These are phyloP conservation scores for Trichophaea hybrida DNA, from an alignment of 2,329 filamentous ascomycete species.

Conservation along the genomic window DNA sequence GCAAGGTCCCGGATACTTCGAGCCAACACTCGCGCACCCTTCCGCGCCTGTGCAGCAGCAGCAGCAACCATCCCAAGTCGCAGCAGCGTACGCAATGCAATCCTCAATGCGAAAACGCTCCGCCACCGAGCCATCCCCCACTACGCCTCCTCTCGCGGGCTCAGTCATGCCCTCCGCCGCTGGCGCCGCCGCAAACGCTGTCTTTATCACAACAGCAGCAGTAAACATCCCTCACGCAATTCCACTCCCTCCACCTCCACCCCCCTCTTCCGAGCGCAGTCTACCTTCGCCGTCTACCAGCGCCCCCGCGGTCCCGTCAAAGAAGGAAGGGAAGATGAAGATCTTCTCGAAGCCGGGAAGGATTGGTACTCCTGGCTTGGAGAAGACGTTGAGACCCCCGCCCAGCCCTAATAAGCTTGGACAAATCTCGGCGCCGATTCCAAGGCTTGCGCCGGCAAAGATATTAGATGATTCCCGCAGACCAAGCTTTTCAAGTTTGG, in stretches of 20 bases:
- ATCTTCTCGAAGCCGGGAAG: constrained; percentile 54
- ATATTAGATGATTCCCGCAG: background rate
- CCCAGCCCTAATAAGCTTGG: constrained; percentile 47
- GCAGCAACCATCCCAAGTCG: background rate
- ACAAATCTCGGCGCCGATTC: constrained; percentile 19
- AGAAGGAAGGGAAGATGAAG: constrained; percentile 52
- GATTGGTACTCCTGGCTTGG: constrained; percentile 41
- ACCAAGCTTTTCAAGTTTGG: background rate
- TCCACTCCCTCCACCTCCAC: constrained; percentile 18
- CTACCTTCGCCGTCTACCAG: constrained; percentile 18
- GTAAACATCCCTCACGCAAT: constrained; percentile 44
- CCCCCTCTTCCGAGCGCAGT: constrained; percentile 2
- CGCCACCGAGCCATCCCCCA: constrained; percentile 28
- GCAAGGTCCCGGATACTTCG: constrained; percentile 20
- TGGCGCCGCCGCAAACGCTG: constrained; percentile 44
- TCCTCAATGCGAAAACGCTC: constrained; percentile 21
- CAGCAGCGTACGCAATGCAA: constrained; percentile 19
- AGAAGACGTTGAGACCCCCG: constrained; percentile 40
- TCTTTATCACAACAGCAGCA: constrained; percentile 37
- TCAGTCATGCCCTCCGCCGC: constrained; percentile 38
- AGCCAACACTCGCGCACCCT: constrained; percentile 16
- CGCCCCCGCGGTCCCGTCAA: constrained; percentile 32
- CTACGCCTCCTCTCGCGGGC: constrained; percentile 37
- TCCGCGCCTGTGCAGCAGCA: constrained; percentile 10
- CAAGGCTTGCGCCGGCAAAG: constrained; percentile 16